Base-by-base conservation (phyloP, 768 basidiomycete species). In the Tulasnella sp. region DNA sequence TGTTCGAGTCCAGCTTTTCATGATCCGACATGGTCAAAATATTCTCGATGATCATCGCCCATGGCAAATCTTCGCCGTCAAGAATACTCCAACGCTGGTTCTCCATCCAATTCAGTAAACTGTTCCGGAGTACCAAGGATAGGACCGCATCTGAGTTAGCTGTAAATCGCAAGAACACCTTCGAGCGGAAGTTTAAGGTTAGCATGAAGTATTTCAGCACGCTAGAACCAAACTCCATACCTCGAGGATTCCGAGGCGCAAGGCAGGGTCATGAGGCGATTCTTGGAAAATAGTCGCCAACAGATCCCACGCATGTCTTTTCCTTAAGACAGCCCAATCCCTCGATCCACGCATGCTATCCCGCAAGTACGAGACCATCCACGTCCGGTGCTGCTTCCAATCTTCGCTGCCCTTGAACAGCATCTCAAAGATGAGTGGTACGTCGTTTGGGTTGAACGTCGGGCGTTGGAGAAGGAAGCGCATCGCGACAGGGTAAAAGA, bases 391-490 rank as follows among this genome's bases (percentile, higher is more conserved):
- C 83, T 90, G 92, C 84, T 90, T 92, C 92, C 93, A 95, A 18
- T 91, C 91, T 55, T 93, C 91, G 4, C 86, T 85, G 29, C 87
- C 88, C 81, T 92, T 94, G 83, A 95, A 98, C 4, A 98, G 86
- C 90, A 97, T 91, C 15, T 87, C 87, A 82, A 94, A 98, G 5
- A 99, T 84, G 91, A 98, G 91, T 0, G 97, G 97, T 0, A 98
- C 93, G 82, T 98, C 96, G 0, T 85, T 86, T 0, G 85, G 85
- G 81, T 98, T 96, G 9, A 98, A 85, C 76, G 90, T 88, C 0
- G 95, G 91, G 1, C 97, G 90, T 83, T 98, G 96, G 0, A 99
- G 88, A 6, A 99, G 88, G 87, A 98, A 98, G 5, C 93, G 89
- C 0, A 93, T 90, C 0, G 92, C 93, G 20, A 92, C 85, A 0